A percentile compares a stretch with the other conserved stretches of the same genome.
These are phyloP conservation scores for Akanthomyces muscarius DNA, from an alignment of 2,329 filamentous ascomycete genomes.

Conservation along the genomic window DNA sequence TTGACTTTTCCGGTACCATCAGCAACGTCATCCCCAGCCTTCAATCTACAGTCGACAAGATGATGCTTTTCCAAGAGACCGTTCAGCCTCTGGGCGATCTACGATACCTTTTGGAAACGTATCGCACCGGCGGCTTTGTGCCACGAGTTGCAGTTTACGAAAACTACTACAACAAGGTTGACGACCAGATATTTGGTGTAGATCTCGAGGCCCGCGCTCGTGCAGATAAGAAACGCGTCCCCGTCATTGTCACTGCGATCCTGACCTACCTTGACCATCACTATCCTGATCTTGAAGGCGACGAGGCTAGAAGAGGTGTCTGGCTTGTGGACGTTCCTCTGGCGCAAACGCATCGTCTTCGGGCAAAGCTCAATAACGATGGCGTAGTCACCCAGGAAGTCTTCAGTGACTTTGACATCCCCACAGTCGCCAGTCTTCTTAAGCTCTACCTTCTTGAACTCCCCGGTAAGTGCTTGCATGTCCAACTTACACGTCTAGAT, in stretches of 20 bases:
- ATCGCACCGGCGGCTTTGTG: conserved; percentile 88
- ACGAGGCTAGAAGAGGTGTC: conserved; percentile 85
- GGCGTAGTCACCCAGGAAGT: conserved; percentile 72
- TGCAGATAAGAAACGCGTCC: conserved; percentile 92
- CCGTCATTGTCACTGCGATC: conserved; percentile 85
- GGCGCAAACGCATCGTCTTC: conserved; percentile 76
- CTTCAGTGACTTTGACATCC: conserved; percentile 85
- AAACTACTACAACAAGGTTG: conserved; percentile 98
- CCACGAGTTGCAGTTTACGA: conserved; percentile 92
- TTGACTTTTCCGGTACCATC: conserved; percentile 95
- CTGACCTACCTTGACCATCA: conserved; percentile 94
- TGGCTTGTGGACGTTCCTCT: conserved; percentile 94
- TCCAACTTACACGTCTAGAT: not conserved
- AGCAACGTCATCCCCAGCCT: conserved; percentile 96
- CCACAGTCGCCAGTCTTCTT: conserved; percentile 85
- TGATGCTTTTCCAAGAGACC: conserved; percentile 99
- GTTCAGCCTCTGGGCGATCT: conserved; percentile 90
- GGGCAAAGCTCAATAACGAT: conserved; percentile 80
- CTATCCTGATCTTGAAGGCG: conserved; percentile 95
- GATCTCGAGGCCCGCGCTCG: conserved; percentile 93
- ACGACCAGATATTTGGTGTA: conserved; percentile 96
- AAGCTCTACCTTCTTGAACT: conserved; percentile 95
- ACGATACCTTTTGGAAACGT: conserved; percentile 92
- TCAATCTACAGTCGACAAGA: conserved; percentile 93
- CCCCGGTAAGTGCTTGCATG: conserved; percentile 61